A percentile compares a stretch with the other conserved stretches of the same genome.
Conservation (phyloP, 441 rosid species). For the Adansonia grandidieri region DNA sequence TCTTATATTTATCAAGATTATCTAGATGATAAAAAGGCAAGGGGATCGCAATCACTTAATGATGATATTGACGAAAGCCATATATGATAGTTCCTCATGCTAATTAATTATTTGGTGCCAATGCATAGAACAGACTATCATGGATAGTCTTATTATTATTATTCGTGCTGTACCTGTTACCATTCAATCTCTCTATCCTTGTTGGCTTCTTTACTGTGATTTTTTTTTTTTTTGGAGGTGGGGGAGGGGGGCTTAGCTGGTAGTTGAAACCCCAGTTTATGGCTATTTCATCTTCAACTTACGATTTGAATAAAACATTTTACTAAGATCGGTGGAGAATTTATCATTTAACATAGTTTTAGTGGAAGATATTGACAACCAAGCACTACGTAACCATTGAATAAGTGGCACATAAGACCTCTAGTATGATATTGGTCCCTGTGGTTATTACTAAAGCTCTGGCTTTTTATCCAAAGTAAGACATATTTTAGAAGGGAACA, state of each 20-base stretch:
- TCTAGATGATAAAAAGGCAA: constrained; percentile 59
- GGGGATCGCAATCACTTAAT: no score
- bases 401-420: background rate
- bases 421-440: background rate
- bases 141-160: background rate
- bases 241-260: background rate
- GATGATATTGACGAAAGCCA: no score
- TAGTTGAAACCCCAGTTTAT: background rate
- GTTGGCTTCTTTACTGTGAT: background rate
- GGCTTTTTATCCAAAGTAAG: background rate
- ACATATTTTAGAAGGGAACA: background rate
- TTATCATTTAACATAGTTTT: background rate
- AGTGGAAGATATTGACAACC: background rate
- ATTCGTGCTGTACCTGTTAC: no score
- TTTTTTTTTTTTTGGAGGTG: background rate
- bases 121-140: background rate
- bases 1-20: constrained; percentile 79
- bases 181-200: background rate
- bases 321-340: background rate
- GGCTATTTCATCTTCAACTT: background rate
- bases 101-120: constrained; percentile 16
- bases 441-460: background rate
- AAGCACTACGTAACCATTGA: background rate
- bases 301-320: background rate
- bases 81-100: constrained; percentile 26